Conservation (phyloP, 345 rosid species). For the Arabidopsis suecica region DNA sequence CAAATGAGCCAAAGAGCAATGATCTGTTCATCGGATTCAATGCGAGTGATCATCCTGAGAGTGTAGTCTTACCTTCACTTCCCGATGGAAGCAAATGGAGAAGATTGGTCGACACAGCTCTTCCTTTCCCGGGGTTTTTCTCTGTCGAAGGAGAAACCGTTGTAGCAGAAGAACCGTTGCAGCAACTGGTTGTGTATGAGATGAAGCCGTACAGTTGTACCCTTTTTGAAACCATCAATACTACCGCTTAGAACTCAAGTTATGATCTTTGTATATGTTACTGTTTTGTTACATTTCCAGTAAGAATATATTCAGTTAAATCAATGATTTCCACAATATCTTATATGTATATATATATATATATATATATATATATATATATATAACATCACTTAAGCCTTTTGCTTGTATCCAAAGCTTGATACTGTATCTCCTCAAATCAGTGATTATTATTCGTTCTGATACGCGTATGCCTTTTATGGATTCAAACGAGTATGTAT, state of each 20-base stretch:
- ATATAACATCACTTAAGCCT: not conserved
- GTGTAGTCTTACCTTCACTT: slow-evolving; percentile 60
- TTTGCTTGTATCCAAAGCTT: slow-evolving; percentile 12
- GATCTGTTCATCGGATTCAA: slow-evolving; percentile 70
- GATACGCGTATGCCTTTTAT: slow-evolving; percentile 24
- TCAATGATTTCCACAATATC: not conserved
- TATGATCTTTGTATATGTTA: slow-evolving; percentile 20
- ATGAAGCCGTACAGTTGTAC: slow-evolving; percentile 86
- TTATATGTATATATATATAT: not conserved
- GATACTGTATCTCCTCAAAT: not conserved
- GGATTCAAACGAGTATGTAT: slow-evolving; percentile 13
- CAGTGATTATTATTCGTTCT: not conserved
- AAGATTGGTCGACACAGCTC: slow-evolving; percentile 78
- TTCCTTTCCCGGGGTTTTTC: slow-evolving; percentile 87
- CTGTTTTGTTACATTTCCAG: slow-evolving; percentile 18
- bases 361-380: too few relatives aligned
- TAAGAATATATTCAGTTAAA: slow-evolving; percentile 7
- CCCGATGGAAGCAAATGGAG: slow-evolving; percentile 67
- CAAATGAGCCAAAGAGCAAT: slow-evolving; percentile 48
- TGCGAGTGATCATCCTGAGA: slow-evolving; percentile 54
- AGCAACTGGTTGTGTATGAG: slow-evolving; percentile 56
- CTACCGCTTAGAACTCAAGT: slow-evolving; percentile 39
- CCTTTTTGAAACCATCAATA: slow-evolving; percentile 68
- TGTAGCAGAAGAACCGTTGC: slow-evolving; percentile 48
- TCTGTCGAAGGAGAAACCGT: slow-evolving; percentile 59